phyloP scores from a whole-genome alignment of 441 rosid species.

The Syzygium malaccense region DNA sequence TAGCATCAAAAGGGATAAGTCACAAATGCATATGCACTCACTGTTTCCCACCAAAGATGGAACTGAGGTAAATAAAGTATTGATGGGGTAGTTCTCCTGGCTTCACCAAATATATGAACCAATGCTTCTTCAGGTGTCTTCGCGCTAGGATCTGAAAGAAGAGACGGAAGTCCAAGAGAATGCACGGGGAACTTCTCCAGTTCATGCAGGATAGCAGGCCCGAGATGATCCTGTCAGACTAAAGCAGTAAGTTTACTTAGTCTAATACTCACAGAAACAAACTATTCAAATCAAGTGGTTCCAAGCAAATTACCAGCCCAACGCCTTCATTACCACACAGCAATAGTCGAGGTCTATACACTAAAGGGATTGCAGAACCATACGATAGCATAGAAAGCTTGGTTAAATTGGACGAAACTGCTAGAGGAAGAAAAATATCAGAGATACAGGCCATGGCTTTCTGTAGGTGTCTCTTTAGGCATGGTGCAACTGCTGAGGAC shows the following conservation, averaged over 20 bases:
- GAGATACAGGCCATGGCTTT: conserved; percentile 64
- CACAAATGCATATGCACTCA: conserved; percentile 29
- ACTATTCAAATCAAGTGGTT: conserved; percentile 7
- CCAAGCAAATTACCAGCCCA: conserved; percentile 84
- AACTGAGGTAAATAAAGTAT: conserved; percentile 90
- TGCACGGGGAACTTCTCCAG: conserved; percentile 98
- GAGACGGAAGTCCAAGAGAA: conserved; percentile 96
- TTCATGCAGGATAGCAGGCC: conserved; percentile 96
- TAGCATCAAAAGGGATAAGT: background rate
- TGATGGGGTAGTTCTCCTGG: conserved; percentile 96
- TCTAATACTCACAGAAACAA: conserved; percentile 19
- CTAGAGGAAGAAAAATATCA: conserved; percentile 72
- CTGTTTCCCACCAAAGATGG: conserved; percentile 99
- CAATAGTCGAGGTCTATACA: conserved; percentile 94
- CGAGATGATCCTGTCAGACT: conserved; percentile 97
- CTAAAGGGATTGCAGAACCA: conserved; percentile 92
- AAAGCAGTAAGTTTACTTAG: conserved; percentile 72
- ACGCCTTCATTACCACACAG: conserved; percentile 81
- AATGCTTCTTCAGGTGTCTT: conserved; percentile 99
- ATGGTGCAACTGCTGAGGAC: conserved; percentile 90
- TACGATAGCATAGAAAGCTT: conserved; percentile 94
- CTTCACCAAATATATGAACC: conserved; percentile 99
- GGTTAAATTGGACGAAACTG: conserved; percentile 62
- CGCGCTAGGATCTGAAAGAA: conserved; percentile 98
- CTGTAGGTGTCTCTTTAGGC: conserved; percentile 79